phyloP scores from a whole-genome alignment of 768 basidiomycete genomes.

The Amanita exitialis region DNA sequence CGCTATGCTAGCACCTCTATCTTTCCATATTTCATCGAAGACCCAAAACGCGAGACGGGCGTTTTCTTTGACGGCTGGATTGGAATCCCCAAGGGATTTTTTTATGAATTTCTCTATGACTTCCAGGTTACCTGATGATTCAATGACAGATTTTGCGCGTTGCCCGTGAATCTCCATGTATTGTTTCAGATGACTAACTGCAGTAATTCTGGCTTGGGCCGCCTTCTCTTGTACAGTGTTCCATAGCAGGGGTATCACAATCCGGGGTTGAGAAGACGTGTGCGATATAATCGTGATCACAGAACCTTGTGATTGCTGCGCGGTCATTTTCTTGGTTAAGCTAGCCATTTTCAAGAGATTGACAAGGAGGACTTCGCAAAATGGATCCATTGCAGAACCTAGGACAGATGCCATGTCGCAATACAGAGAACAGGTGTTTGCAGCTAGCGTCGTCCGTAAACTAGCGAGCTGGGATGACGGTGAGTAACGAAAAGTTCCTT shows the following conservation, averaged over 20 bases:
- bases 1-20: slow-evolving; percentile 52
- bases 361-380: slow-evolving; percentile 68
- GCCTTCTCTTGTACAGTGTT: slow-evolving; percentile 71
- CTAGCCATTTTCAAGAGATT: slow-evolving; percentile 79
- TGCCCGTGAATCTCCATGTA: slow-evolving; percentile 68
- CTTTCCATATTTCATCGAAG: slow-evolving; percentile 68
- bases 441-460: slow-evolving; percentile 83
- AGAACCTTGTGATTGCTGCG: slow-evolving; percentile 73
- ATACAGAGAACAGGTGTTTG: slow-evolving; percentile 71
- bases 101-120: slow-evolving; percentile 64
- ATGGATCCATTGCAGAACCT: slow-evolving; percentile 61
- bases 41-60: slow-evolving; percentile 73
- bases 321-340: slow-evolving; percentile 88
- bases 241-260: slow-evolving; percentile 60
- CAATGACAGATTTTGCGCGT: slow-evolving; percentile 55
- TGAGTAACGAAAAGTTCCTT: not conserved
- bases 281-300: slow-evolving; percentile 59
- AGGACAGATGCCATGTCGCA: slow-evolving; percentile 61
- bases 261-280: slow-evolving; percentile 61
- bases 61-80: slow-evolving; percentile 67
- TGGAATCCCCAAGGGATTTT: slow-evolving; percentile 68
- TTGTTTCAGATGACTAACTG: slow-evolving; percentile 58
- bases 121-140: slow-evolving; percentile 59
- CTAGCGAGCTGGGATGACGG: slow-evolving; percentile 54
- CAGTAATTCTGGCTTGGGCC: slow-evolving; percentile 60